Evolutionary conservation across 1,284 basidiomycete species (phyloP), one percentile per base, ranked within the genome.

Genomic region (Golubevia pallescens): DNA sequence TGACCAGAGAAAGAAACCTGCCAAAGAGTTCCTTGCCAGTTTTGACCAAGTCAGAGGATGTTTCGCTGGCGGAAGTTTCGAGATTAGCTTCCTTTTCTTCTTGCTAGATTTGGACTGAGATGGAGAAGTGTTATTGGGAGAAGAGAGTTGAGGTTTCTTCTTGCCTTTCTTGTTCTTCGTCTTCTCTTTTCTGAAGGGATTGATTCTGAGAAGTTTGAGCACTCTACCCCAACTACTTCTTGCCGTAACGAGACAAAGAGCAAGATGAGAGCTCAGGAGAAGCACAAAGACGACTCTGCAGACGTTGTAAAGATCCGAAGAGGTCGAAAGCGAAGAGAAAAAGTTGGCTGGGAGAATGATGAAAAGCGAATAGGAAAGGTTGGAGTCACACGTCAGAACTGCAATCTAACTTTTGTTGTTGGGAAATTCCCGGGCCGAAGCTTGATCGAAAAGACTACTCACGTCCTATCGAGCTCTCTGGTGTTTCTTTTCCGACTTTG

Each of bases 181-280:
- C 61, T 62, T 38, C 34, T 38, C 34, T 10, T 38, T 38, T 63
- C 57, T 58, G 42, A 81, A 62, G 24, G 80, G 77, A 42, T 81
- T 69, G 3, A 80, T 19, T 48, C 77, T 72, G 24, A 82, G 61
- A 48, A 78, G 56, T 2, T 74, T 70, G 23, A 81, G 62, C 28
- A 82, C 24, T 6, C 80, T 69, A 10, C 74, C 75, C 80, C 81
- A 84, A 13, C 73, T 75, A 0, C 80, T 78, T 21, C 81, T 74
- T 3, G 78, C 78, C 1, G 80, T 77, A 7, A 72, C 77, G 19
- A 84, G 57, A 52, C 80, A 82, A 5, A 84, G 74, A 32, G 77
- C 69, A 7, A 81, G 54, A 57, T 84, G 81, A 0, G 81, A 70
- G 0, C 71, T 73, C 1, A 84, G 72, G 48, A 82, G 72, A 0